A percentile compares a stretch with the other conserved stretches of the same genome.
Conservation (phyloP, 106 monocot genomes). For the Cymbidium sinense region DNA sequence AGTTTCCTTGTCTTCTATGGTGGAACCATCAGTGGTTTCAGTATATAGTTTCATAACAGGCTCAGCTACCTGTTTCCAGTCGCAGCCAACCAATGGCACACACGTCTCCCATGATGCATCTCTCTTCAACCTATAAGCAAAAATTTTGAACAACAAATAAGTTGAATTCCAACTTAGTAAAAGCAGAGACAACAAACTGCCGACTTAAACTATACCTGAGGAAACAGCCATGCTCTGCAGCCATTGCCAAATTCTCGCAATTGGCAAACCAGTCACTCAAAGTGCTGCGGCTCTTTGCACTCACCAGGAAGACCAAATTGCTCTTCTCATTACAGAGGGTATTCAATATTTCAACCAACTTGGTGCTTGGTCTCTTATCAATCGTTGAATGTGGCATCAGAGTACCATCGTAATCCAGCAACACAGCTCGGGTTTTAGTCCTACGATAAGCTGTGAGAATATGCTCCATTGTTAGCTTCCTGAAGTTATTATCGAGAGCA, state of each 20-base stretch:
- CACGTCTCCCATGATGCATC: constrained; percentile 7
- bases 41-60: constrained; percentile 13
- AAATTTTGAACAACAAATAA: neutral
- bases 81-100: constrained; percentile 4
- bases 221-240: constrained; percentile 45
- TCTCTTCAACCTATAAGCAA: constrained; percentile 1
- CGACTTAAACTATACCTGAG: constrained; percentile 13
- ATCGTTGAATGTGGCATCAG: constrained; percentile 41
- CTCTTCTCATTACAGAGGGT: constrained; percentile 32
- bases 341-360: constrained; percentile 29
- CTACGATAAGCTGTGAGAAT: constrained; percentile 35
- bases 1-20: constrained; percentile 16
- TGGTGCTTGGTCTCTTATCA: constrained; percentile 29
- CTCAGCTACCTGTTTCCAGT: constrained; percentile 10
- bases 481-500: constrained; percentile 33
- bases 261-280: constrained; percentile 32
- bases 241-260: constrained; percentile 39
- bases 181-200: neutral
- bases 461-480: constrained; percentile 44
- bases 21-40: constrained; percentile 11
- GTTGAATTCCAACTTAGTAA: neutral
- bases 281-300: constrained; percentile 27
- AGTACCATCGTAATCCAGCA: constrained; percentile 46
- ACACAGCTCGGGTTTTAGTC: constrained; percentile 26
- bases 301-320: constrained; percentile 38